A percentile compares a stretch with the other conserved stretches of the same genome.
Conservation (phyloP, 2,329 filamentous ascomycete genomes). For the Colletotrichum agaves region DNA sequence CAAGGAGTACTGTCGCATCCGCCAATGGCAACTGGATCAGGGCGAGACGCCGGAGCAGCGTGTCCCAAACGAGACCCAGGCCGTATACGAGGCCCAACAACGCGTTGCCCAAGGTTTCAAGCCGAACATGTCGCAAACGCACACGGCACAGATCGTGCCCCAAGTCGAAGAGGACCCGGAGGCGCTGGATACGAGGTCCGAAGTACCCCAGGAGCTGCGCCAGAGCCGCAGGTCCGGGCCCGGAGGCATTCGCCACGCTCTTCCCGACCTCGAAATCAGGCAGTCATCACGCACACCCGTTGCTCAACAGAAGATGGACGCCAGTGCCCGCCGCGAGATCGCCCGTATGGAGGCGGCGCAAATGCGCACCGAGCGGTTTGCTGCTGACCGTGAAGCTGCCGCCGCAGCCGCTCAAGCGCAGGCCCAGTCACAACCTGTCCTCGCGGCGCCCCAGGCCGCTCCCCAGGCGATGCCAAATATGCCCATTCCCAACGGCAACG, state of each 20-base stretch:
- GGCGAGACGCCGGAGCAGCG: slow-evolving; percentile 62
- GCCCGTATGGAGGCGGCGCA: slow-evolving; percentile 62
- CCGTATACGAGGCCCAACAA: slow-evolving; percentile 61
- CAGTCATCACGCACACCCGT: slow-evolving; percentile 48
- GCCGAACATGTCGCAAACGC: slow-evolving; percentile 12
- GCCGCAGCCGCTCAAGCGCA: slow-evolving; percentile 40
- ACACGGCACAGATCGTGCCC: slow-evolving; percentile 27
- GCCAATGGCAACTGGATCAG: slow-evolving; percentile 66
- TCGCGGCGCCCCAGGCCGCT: not conserved
- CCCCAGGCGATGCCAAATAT: slow-evolving; percentile 27
- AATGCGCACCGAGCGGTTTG: slow-evolving; percentile 61
- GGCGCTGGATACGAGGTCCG: slow-evolving; percentile 29
- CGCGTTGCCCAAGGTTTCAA: slow-evolving; percentile 51
- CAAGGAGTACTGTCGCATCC: slow-evolving; percentile 72
- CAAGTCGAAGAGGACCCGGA: slow-evolving; percentile 39
- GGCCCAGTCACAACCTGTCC: not conserved
- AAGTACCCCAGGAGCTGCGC: slow-evolving; percentile 51
- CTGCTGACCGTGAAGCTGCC: slow-evolving; percentile 53
- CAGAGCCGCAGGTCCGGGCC: slow-evolving; percentile 55
- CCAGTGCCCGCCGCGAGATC: slow-evolving; percentile 63
- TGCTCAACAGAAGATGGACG: slow-evolving; percentile 55
- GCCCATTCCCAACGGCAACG: slow-evolving; percentile 19
- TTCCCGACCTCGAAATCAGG: slow-evolving; percentile 50
- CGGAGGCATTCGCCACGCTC: slow-evolving; percentile 46
- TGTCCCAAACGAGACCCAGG: slow-evolving; percentile 60